Base-by-base conservation (phyloP, 345 rosid genomes). In the Cardamine resedifolia region DNA sequence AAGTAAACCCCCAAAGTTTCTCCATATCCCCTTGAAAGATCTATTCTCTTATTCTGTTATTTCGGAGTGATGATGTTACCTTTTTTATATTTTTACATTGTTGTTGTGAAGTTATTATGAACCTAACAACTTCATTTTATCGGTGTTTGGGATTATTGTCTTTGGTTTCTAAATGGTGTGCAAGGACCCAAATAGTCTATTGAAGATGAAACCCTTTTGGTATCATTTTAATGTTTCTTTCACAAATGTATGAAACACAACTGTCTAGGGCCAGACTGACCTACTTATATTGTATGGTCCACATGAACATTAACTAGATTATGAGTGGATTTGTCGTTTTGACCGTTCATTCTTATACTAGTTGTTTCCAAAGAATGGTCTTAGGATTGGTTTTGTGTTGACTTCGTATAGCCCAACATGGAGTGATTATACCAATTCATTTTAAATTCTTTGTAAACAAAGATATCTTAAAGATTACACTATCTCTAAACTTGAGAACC, bases 71-170 rank as follows among this genome's bases (percentile, higher is more conserved):
- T 72, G 56, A 52, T 72, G 56, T 21, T 43, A 61, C 61, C 61
- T 14, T 19, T 11, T 24, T 39, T 57, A 31, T 49, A 2, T 30
- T 62, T 62, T 50, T 67, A 77, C 74, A 67, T 63, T 56, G 41
- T 55, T 64, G 76, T 14, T 62, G 75, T 45, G 33, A 65, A 48
- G 50, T 28, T 66, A 58, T 28, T 66, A 58, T 74, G 79, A 70
- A 71, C 79, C 64, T 67, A 62, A 67, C 75, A 65, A 57, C 78
- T 74, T 66, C 51, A 67, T 72, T 53, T 66, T 58, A 50, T 62
- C 45, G 44, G 70, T 58, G 48, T 12, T 68, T 56, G 58, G 55
- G 56, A 31, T 43, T 43, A 33, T 23, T 69, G 34, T 69, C 65
- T 43, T 57, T 68, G 45, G 56, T 58, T 58, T 20, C 33, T 30